Conservation (phyloP, 140 eudicot genomes). For the Anethum foeniculum region DNA sequence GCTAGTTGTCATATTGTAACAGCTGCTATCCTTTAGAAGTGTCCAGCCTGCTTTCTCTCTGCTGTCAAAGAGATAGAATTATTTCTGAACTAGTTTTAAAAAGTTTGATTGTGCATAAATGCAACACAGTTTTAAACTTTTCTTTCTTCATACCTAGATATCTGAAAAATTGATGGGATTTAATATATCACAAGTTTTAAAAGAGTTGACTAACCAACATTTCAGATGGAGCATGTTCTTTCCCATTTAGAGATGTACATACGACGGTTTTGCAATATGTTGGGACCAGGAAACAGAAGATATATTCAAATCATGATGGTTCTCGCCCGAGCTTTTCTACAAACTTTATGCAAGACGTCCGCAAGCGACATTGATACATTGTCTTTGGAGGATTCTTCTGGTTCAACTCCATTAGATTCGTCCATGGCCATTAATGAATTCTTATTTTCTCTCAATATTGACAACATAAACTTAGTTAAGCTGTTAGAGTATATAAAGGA, state of each 20-base stretch:
- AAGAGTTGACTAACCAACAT: conserved; percentile 12
- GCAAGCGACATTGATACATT: conserved; percentile 22
- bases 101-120: neutral
- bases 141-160: neutral
- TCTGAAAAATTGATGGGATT: neutral
- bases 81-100: neutral
- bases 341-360: conserved; percentile 32
- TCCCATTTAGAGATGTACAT: conserved; percentile 64
- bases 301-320: conserved; percentile 79
- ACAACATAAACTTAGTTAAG: conserved; percentile 83
- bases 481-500: conserved; percentile 71
- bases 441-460: conserved; percentile 77
- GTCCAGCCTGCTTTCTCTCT: neutral
- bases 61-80: neutral
- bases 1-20: conserved; percentile 4
- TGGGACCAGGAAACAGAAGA: conserved; percentile 92
- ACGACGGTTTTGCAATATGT: conserved; percentile 53
- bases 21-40: neutral
- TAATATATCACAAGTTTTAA: neutral
- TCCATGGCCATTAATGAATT: conserved; percentile 71
- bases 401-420: conserved; percentile 32
- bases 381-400: conserved; percentile 18
- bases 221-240: conserved; percentile 74
- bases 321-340: conserved; percentile 62
- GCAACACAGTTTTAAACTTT: neutral